phyloP scores from a whole-genome alignment of 1,284 basidiomycete genomes.

The Coniferiporia sulphurascens region DNA sequence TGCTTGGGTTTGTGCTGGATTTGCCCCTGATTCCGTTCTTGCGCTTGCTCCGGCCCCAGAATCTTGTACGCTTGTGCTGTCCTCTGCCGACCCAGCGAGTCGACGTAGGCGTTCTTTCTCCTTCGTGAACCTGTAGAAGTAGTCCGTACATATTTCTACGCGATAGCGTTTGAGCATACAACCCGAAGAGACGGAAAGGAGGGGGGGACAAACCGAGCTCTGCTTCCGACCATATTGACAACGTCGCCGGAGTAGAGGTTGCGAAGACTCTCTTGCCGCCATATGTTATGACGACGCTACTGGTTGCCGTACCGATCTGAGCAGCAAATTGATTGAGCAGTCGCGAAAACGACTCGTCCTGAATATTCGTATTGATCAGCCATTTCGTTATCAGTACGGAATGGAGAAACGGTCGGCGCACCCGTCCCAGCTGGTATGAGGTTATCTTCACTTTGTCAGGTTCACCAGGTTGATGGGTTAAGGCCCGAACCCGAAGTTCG shows the following conservation, averaged over 20 bases:
- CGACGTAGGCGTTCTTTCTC: slow-evolving; percentile 18
- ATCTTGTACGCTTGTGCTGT: slow-evolving; percentile 26
- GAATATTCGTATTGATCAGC: slow-evolving; percentile 5
- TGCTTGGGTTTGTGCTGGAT: slow-evolving; percentile 15
- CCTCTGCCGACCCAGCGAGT: slow-evolving; percentile 23
- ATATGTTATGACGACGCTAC: slow-evolving; percentile 53
- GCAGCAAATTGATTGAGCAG: slow-evolving; percentile 63
- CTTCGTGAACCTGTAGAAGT: slow-evolving; percentile 57
- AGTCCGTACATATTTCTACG: slow-evolving; percentile 53
- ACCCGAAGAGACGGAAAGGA: too few relatives aligned
- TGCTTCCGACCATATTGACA: slow-evolving; percentile 61
- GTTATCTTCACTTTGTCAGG: slow-evolving; percentile 37
- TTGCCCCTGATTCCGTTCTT: slow-evolving; percentile 29
- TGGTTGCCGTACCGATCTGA: slow-evolving; percentile 41
- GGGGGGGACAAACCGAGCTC: slow-evolving; percentile 47
- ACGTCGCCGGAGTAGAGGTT: slow-evolving; percentile 58
- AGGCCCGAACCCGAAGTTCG: slow-evolving; percentile 53
- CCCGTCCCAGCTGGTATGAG: slow-evolving; percentile 53
- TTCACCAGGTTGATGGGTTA: slow-evolving; percentile 52
- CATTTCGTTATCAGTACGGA: background rate
- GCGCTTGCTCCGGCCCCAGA: slow-evolving; percentile 23
- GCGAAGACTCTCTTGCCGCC: slow-evolving; percentile 58
- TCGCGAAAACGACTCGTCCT: slow-evolving; percentile 59
- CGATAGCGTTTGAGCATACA: too few relatives aligned
- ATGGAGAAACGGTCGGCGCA: slow-evolving; percentile 29